Conservation (phyloP, 345 rosid species). For the Euphorbia peplus region DNA sequence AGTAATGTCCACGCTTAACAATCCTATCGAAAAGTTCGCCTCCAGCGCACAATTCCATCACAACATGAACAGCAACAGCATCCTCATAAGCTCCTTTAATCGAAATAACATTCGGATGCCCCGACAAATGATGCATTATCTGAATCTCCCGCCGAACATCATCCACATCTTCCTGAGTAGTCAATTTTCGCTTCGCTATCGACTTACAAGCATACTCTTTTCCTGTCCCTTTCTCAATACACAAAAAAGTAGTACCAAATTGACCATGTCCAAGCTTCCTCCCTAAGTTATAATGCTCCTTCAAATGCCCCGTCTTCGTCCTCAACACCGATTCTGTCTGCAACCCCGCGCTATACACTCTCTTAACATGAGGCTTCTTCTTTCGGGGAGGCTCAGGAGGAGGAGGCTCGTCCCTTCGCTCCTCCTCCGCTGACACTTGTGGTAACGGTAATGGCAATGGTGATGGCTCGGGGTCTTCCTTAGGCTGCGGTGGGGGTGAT, state of each 20-base stretch:
- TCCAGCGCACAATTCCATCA: conserved; percentile 88
- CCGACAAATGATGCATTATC: conserved; percentile 83
- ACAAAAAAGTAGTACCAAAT: conserved; percentile 82
- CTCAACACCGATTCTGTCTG: conserved; percentile 53
- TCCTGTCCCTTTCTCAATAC: conserved; percentile 67
- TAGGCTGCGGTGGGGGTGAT: not conserved
- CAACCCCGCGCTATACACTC: conserved; percentile 56
- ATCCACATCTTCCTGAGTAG: conserved; percentile 61
- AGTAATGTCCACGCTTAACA: conserved; percentile 69
- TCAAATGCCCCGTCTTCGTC: conserved; percentile 61
- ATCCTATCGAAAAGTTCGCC: conserved; percentile 95
- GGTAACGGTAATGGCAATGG: not conserved
- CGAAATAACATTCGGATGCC: conserved; percentile 61
- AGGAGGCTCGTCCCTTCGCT: too few relatives aligned
- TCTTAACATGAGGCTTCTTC: conserved; percentile 47
- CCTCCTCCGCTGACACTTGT: conserved; percentile 6
- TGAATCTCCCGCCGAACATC: conserved; percentile 91
- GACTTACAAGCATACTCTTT: conserved; percentile 86
- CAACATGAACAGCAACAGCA: conserved; percentile 76
- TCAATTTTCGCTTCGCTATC: conserved; percentile 73
- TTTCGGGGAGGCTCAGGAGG: conserved; percentile 22
- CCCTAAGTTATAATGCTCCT: conserved; percentile 63
- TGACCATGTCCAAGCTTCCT: conserved; percentile 84
- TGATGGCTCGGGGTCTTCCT: not conserved
- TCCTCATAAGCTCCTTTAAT: conserved; percentile 90